Base-by-base conservation (phyloP, 352 stramenopile genomes). In the Phytophthora aleatoria region DNA sequence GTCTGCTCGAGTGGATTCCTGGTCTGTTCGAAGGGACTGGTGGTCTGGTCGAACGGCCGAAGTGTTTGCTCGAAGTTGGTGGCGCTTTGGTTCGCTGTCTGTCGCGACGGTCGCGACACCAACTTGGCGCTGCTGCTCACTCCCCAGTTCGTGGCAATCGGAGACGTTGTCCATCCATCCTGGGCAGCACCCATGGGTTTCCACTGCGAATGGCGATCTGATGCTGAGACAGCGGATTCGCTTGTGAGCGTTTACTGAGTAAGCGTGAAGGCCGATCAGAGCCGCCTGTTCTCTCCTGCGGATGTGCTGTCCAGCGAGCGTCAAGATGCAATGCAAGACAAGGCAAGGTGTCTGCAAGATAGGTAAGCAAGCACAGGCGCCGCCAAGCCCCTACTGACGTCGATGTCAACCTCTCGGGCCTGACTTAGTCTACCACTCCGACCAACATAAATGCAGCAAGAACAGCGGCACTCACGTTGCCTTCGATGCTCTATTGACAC, bases 281-380 rank as follows among this genome's bases (percentile, higher is more conserved):
- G 30, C 27, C 12, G 36, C 59, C 44, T 28, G 36, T 45, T 61
- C 59, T 42, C 36, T 65, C 59, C 43, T 69, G 15, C 11, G 38
- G 64, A 73, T 73, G 64, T 73, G 64, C 28, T 65, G 26, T 42
- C 36, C 16, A 42, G 47, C 50, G 33, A 48, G 47, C 43, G 38
- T 60, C 52, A 63, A 59, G 38, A 41, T 59, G 55, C 44, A 61
- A 42, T 27, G 50, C 20, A 38, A 28, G 16, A 66, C 59, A 55
- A 54, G 24, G 28, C 50, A 48, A 51, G 28, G 20, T 59, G 56
- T 65, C 41, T 52, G 51, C 49, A 39, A 54, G 62, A 53, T 55
- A 54, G 62, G 49, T 55, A 71, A 62, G 51, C 57, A 67, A 71
- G 64, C 64, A 48, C 57, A 61, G 49, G 62, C 57, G 57, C 64